Percentiles rank a stretch among this genome's conserved stretches.
These are phyloP conservation scores for Didymella keratinophila DNA, from an alignment of 2,329 filamentous ascomycete species.

Conservation along the genomic window DNA sequence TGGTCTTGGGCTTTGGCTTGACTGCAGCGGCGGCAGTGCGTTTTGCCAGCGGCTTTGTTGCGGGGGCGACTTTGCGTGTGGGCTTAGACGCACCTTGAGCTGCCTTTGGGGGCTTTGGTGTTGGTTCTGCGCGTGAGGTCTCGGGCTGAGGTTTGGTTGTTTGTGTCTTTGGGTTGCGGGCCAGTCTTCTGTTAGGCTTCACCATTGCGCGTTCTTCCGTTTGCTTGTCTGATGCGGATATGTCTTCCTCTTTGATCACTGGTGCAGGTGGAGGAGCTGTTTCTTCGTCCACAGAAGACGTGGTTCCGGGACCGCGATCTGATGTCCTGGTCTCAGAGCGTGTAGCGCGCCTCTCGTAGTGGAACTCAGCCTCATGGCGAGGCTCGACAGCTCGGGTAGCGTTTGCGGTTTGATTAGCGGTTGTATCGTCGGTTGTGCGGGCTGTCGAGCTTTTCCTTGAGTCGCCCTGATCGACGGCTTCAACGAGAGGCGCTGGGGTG, in stretches of 20 bases:
- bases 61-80: no score
- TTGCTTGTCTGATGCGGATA: no score
- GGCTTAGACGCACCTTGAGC: no score
- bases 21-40: no score
- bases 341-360: background rate
- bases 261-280: background rate
- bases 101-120: no score
- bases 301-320: background rate
- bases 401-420: background rate
- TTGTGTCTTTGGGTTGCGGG: no score
- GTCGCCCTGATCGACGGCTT: background rate
- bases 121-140: no score
- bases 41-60: no score
- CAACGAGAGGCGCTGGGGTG: background rate
- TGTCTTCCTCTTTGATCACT: background rate
- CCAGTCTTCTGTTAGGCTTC: no score
- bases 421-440: background rate
- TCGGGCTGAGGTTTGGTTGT: no score
- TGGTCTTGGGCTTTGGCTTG: background rate
- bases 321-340: background rate
- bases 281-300: background rate
- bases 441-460: background rate
- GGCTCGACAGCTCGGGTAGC: background rate
- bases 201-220: no score
- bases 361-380: slow-evolving; percentile 3